Base-by-base conservation (phyloP, 2,329 filamentous ascomycete genomes). In the Aspergillus novoparasiticus region DNA sequence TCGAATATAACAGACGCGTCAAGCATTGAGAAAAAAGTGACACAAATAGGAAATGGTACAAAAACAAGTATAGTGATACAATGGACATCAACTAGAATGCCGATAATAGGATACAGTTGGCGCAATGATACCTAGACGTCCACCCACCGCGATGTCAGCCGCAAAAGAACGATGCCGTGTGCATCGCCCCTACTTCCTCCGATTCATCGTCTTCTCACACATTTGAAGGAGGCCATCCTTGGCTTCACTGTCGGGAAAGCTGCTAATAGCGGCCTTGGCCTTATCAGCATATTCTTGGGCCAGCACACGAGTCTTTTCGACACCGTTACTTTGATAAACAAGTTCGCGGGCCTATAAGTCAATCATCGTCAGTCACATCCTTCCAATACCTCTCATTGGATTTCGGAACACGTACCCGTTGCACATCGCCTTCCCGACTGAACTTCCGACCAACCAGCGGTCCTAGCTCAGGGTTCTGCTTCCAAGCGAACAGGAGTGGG, bases 401-500 rank as follows among this genome's bases (percentile, higher is more conserved):
- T n/a, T 10, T 16, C 14, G 55, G 50, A 58, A 55, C 43, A 69
- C 89, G 82, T 78, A 97, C 94, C 84, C 83, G 89, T 70, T 89
- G 82, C 56, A 97, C 92, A 81, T 99, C 95, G 6, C 95, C 95
- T 69, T 93, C 87, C 71, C 86, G 80, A 53, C 85, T 84, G 77
- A 99, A 99, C 79, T 96, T 97, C 79, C 95, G 89, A 53, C 95
- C 95, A 19, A 99, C 95, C 68, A 99, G 82, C 58, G 87, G 87
- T 5, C 95, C 95, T 32, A 99, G 82, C 78, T 95, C 93, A 28
- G 89, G 87, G 72, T 91, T 92, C 68, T 90, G 87, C 81, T 94
- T 94, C 95, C 95, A 99, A 0, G 95, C 95, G 81, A 98, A 99
- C 48, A 99, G 81, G 67, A 99, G 81, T 19, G 95, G 95, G 14